A percentile compares a stretch with the other conserved stretches of the same genome.
These are phyloP conservation scores for Mortierella sp. DNA, from an alignment of 371 early-diverging fungal species.

Conservation along the genomic window DNA sequence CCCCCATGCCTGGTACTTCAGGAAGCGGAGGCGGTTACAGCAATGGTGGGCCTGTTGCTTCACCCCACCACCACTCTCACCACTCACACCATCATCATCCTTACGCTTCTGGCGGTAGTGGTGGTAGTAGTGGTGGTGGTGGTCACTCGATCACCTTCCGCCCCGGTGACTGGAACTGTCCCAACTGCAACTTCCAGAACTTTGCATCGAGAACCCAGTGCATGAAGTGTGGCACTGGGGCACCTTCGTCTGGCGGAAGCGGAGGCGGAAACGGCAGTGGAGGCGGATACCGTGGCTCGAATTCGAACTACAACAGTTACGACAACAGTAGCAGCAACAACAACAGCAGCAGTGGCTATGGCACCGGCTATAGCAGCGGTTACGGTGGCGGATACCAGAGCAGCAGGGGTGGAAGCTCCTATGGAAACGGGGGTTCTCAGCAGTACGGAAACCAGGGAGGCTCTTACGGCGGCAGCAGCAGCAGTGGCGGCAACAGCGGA, in stretches of 20 bases:
- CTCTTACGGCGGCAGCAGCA: constrained; percentile 32
- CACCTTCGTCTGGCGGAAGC: constrained; percentile 30
- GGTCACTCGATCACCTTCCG: constrained; percentile 61
- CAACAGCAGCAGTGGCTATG: constrained; percentile 28
- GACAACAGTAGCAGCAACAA: constrained; percentile 24
- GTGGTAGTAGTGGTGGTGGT: constrained; percentile 33
- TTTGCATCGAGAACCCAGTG: constrained; percentile 79
- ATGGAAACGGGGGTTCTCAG: constrained; percentile 38
- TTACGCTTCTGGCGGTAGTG: constrained; percentile 50
- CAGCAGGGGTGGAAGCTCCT: constrained; percentile 18
- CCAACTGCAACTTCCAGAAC: constrained; percentile 80
- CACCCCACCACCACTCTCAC: constrained; percentile 57
- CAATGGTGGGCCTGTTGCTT: constrained; percentile 41
- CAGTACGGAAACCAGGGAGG: constrained; percentile 34
- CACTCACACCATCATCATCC: constrained; percentile 51
- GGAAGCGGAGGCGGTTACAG: constrained; percentile 31
- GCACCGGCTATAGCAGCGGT: constrained; percentile 15
- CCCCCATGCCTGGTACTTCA: constrained; percentile 61
- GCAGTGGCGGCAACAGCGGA: constrained; percentile 17
- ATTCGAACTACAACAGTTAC: constrained; percentile 22
- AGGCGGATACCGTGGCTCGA: constrained; percentile 29
- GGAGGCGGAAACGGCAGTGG: constrained; percentile 24
- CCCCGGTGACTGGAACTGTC: constrained; percentile 83
- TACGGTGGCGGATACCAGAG: constrained; percentile 20
- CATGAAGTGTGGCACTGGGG: constrained; percentile 69